Base-by-base conservation (phyloP, 1,284 basidiomycete genomes). In the Erythrobasidium hasegawianum region DNA sequence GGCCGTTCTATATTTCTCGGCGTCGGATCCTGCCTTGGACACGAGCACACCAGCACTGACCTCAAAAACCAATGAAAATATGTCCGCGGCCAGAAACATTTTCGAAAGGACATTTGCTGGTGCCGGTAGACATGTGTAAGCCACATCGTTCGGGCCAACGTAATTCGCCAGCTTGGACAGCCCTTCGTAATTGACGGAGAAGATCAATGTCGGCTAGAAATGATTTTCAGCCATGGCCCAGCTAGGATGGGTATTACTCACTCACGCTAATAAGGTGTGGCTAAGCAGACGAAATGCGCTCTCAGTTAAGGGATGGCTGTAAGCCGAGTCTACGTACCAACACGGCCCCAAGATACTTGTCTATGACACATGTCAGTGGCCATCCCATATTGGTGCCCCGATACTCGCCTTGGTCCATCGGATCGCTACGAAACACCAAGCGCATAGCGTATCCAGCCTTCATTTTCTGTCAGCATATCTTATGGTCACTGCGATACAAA, bases 111-210 rank as follows among this genome's bases (percentile, higher is more conserved):
- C 43, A 24, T 24, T 47, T 7, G 43, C n/a, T 14, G 16, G 16
- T 16, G 43, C 22, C 8, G 43, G 43, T 14, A 47, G 14, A 16
- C 43, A 47, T 7, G 43, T 47, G 14, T 47, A 47, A 5, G 43
- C 43, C 8, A 47, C 43, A 16, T 47, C 43, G 43, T 16, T 18
- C 5, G 43, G 43, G 5, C 43, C 43, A 8, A 47, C 16, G 14
- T 47, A 47, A 16, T 47, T 47, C 22, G 43, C 43, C 4, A 47
- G 43, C 43, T 47, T 47, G 7, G 43, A 47, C 8, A 47, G 43
- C n/a, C 43, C 43, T 47, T 47, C 43, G 43, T 47, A 47, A 47
- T 47, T 14, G 16, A 47, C 22, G n/a, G 43, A 18, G 43, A 47
- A 47, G 22, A 47, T 18, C 43, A 47, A 24, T 4, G 43, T 47